Base-by-base conservation (phyloP, 805 yeast species). In the Maudiozyma barnettii region DNA sequence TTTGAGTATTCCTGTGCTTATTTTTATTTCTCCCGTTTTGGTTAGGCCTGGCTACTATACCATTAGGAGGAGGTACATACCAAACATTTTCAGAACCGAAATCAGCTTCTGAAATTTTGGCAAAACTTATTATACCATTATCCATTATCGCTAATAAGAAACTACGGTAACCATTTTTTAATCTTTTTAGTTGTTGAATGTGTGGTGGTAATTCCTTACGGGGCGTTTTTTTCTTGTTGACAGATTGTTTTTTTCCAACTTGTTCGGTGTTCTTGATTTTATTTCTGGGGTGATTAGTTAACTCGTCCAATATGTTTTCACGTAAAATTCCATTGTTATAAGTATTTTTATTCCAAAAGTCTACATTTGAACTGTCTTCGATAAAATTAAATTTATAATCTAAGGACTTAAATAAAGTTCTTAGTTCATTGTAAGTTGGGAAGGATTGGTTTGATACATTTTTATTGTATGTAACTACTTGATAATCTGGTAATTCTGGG, bases 401-500 rank as follows among this genome's bases (percentile, higher is more conserved):
- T 1, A 60, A 56, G 39, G 55, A 57, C 48, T 52, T 52, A 47
- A 75, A 64, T 8, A 74, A 49, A 4, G 54, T 40, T 30, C 69
- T 66, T 1, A 81, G 59, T 12, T 77, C 76, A 0, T 53, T 13
- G 2, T 72, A 63, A 0, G 68, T 63, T 0, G 88, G 86, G 43
- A 82, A 73, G 16, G 61, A 60, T 21, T 58, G 52, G 3, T 43
- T 41, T n/a, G 42, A 45, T 2, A 63, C 60, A 10, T 67, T 68
- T 3, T 76, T 71, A 49, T 79, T 75, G 14, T 78, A 71, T 0
- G 87, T 77, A 2, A 77, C 71, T 1, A 91, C 65, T 54, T 82
- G 87, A 60, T 77, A 90, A 61, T 90, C 90, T 1, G 96, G 95
- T 2, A 58, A 41, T 0, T 82, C 79, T 0, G 95, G 95, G 20